Evolutionary conservation across 345 rosid species (phyloP).

Genomic region (Eucalyptus shirleyi): DNA sequence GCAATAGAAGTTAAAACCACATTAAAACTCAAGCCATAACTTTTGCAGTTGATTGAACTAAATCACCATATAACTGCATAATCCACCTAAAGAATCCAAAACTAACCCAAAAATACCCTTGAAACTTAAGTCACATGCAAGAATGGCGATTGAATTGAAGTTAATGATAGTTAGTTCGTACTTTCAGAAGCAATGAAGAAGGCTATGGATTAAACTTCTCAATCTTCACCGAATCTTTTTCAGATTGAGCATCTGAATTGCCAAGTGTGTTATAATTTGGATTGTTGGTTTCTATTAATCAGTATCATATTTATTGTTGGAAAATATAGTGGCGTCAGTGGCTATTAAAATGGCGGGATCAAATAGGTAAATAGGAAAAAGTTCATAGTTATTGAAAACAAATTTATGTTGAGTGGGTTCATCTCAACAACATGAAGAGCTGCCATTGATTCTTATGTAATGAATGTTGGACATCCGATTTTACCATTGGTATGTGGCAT

Average conservation of each 20-base stretch:
- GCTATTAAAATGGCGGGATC: neutral
- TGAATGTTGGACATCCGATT: neutral
- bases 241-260: neutral
- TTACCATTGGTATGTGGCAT: neutral
- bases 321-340: neutral
- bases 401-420: neutral
- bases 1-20: neutral
- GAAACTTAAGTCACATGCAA: neutral
- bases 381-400: neutral
- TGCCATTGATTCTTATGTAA: neutral
- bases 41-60: neutral
- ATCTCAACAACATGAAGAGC: neutral
- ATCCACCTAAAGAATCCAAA: neutral
- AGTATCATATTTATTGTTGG: neutral
- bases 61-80: neutral
- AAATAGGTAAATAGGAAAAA: neutral
- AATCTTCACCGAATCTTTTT: neutral
- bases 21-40: neutral
- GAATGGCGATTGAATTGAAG: neutral
- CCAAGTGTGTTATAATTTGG: neutral
- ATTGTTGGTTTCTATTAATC: neutral
- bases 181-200: neutral
- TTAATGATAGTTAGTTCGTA: neutral
- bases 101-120: neutral
- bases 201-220: neutral